A percentile compares a stretch with the other conserved stretches of the same genome.
Conservation (phyloP, 176 grass and related monocot genomes). For the Avena atlantica region DNA sequence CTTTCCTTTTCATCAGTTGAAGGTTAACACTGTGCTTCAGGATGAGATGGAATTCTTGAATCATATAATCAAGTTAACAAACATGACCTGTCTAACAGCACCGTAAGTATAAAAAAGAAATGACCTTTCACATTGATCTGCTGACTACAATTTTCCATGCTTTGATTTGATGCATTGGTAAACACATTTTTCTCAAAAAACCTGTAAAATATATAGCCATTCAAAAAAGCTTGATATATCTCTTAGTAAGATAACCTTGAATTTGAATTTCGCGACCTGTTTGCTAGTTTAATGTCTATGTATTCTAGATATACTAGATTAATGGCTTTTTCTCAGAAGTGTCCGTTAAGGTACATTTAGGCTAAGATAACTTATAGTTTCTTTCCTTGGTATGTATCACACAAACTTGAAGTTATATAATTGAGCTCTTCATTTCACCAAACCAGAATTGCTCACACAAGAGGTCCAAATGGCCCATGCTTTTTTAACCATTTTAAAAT, state of each 20-base stretch:
- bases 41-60: not conserved
- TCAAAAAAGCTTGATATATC: not conserved
- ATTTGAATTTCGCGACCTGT: not conserved
- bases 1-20: not conserved
- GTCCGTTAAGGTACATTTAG: not conserved
- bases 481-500: too few species aligned
- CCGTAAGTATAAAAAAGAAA: not conserved
- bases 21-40: not conserved
- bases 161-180: constrained; percentile 3
- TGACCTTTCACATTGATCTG: not conserved
- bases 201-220: not conserved
- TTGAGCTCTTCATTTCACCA: not conserved
- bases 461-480: not conserved
- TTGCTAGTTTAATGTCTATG: not conserved
- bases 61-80: not conserved
- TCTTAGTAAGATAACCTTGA: not conserved
- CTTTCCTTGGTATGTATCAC: not conserved
- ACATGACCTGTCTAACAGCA: not conserved
- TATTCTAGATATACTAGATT: not conserved
- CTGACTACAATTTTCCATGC: not conserved
- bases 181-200: not conserved
- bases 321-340: not conserved
- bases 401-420: not conserved
- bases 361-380: not conserved
- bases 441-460: not conserved